Percentiles rank a stretch among this genome's conserved stretches.
Evolutionary conservation across 176 grass and related monocot species (phyloP).

Genomic region (Alopecurus myosuroides): DNA sequence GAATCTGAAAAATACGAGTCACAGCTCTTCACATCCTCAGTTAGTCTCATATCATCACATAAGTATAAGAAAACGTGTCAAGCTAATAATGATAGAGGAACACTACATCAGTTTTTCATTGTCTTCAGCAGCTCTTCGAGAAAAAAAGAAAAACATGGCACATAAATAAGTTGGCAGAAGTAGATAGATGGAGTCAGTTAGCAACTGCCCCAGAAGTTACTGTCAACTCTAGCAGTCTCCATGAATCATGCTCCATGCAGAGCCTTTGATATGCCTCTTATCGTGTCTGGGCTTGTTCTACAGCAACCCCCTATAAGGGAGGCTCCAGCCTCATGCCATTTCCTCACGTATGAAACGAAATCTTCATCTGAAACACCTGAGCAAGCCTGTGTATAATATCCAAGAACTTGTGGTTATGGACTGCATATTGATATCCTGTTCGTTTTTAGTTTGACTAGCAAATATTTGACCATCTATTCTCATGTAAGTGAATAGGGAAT

Average conservation of each 20-base stretch:
- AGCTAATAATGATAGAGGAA: not conserved
- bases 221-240: not conserved
- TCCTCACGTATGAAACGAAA: slow-evolving; percentile 56
- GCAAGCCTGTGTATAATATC: slow-evolving; percentile 34
- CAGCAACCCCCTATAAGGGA: slow-evolving; percentile 76
- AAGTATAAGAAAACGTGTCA: not conserved
- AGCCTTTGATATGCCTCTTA: slow-evolving; percentile 50
- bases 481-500: not conserved
- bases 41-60: not conserved
- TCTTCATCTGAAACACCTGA: slow-evolving; percentile 47
- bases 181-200: not conserved
- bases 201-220: not conserved
- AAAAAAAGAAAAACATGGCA: not conserved
- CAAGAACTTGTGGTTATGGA: not conserved
- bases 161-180: not conserved
- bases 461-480: not conserved
- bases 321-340: slow-evolving; percentile 71
- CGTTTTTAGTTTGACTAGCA: not conserved
- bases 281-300: slow-evolving; percentile 59
- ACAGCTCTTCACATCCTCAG: not conserved
- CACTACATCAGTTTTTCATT: not conserved
- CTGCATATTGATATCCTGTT: not conserved
- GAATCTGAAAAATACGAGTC: not conserved
- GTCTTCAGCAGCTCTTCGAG: not conserved
- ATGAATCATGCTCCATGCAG: slow-evolving; percentile 34